phyloP scores from a whole-genome alignment of 164 flowering plant genomes.

The Nymphaea colorata region DNA sequence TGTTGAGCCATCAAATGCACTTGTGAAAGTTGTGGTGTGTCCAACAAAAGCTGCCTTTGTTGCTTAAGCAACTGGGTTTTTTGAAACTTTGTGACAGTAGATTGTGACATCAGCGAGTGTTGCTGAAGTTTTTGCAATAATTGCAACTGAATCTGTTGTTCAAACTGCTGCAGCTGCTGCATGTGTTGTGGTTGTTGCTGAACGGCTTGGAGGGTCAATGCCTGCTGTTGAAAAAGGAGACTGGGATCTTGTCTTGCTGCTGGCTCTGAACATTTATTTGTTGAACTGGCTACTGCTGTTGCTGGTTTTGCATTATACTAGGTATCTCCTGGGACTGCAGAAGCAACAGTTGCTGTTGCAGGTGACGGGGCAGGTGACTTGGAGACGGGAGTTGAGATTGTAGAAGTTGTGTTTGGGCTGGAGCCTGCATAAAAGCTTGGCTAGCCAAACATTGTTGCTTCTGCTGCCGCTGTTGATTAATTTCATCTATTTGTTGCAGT shows the following conservation, averaged over 20 bases:
- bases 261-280: constrained; percentile 28
- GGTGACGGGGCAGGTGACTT: too few species aligned
- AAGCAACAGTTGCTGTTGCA: constrained; percentile 30
- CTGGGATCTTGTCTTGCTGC: constrained; percentile 26
- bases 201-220: constrained; percentile 28
- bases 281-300: constrained; percentile 16
- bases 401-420: constrained; percentile 43
- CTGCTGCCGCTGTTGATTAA: constrained; percentile 46
- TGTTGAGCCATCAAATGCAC: constrained; percentile 36
- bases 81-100: constrained; percentile 40
- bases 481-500: constrained; percentile 25
- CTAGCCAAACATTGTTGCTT: constrained; percentile 17
- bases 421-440: constrained; percentile 38
- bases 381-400: constrained; percentile 40
- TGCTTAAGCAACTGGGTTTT: constrained; percentile 45
- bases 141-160: constrained; percentile 61
- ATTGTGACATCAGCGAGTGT: constrained; percentile 49
- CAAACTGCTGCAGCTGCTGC: constrained; percentile 15
- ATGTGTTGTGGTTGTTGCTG: constrained; percentile 31
- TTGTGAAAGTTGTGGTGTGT: constrained; percentile 45
- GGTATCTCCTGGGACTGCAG: constrained; percentile 1
- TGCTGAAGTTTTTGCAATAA: constrained; percentile 74
- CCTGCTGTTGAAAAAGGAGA: neutral
- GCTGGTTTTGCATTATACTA: constrained; percentile 37
- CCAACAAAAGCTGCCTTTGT: constrained; percentile 45